Evolutionary conservation across 2,329 filamentous ascomycete genomes (phyloP).

Genomic region (Fusarium proliferatum): DNA sequence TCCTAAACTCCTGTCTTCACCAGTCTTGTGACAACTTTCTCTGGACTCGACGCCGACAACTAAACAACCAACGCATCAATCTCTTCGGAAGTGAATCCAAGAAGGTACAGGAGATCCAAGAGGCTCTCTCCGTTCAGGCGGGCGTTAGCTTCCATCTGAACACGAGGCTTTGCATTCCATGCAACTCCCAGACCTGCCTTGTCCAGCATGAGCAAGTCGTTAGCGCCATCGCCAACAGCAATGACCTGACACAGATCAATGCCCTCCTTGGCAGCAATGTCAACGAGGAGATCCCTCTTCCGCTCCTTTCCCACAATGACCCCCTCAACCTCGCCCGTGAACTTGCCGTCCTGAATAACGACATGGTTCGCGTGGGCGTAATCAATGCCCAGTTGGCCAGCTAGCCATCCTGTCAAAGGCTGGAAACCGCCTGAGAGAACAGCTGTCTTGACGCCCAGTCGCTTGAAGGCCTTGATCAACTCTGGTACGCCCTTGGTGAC

Average conservation of each 20-base stretch:
- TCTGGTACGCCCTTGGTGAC: constrained; percentile 84
- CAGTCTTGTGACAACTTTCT: constrained; percentile 18
- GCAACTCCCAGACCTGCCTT: constrained; percentile 81
- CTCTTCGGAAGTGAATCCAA: constrained; percentile 77
- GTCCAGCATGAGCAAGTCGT: constrained; percentile 83
- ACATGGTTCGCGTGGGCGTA: constrained; percentile 91
- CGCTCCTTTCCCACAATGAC: constrained; percentile 80
- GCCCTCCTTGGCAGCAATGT: constrained; percentile 76
- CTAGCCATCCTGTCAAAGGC: constrained; percentile 89
- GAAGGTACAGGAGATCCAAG: constrained; percentile 77
- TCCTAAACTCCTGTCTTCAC: constrained; percentile 22
- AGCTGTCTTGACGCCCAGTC: constrained; percentile 85
- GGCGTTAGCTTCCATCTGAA: constrained; percentile 80
- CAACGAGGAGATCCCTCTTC: constrained; percentile 76
- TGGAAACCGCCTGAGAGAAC: constrained; percentile 94
- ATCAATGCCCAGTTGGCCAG: constrained; percentile 82
- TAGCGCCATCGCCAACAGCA: constrained; percentile 84
- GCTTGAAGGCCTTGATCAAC: constrained; percentile 78
- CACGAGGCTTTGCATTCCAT: constrained; percentile 85
- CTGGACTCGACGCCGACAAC: constrained; percentile 5
- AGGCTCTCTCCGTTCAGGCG: constrained; percentile 77
- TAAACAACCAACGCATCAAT: constrained; percentile 45
- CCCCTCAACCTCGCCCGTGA: constrained; percentile 79
- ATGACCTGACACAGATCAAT: constrained; percentile 75
- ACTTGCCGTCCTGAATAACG: constrained; percentile 66